Conservation (phyloP, 2,329 filamentous ascomycete genomes). For the Arthrocladium fulminans region DNA sequence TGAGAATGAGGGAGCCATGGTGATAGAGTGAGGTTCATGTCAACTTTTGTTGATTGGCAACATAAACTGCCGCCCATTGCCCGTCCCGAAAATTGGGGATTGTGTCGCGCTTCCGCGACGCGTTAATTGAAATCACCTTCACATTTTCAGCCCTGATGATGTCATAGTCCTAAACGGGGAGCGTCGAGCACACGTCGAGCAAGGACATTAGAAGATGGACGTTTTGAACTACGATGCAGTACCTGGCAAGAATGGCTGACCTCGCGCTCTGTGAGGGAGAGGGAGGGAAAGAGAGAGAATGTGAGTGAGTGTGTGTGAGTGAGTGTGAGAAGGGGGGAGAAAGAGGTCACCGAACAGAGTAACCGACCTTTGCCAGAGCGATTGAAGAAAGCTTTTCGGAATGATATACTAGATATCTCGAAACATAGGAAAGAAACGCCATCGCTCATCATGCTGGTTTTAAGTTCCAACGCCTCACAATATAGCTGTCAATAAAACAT, state of each 20-base stretch:
- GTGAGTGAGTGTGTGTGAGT: too few species aligned
- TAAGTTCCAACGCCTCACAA: neutral
- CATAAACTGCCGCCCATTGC: neutral
- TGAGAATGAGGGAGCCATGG: neutral
- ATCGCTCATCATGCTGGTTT: neutral
- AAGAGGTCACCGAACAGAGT: too few species aligned
- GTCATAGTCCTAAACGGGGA: neutral
- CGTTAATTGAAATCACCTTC: slow-evolving; percentile 1
- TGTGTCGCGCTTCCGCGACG: slow-evolving; percentile 1
- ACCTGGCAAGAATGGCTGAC: neutral
- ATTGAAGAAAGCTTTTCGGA: neutral
- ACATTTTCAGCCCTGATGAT: slow-evolving; percentile 1
- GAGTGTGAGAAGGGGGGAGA: too few species aligned
- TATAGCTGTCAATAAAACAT: neutral
- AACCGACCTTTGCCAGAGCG: too few species aligned
- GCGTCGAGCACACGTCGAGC: neutral
- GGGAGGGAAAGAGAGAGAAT: too few species aligned
- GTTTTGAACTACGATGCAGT: neutral
- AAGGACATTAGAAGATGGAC: neutral
- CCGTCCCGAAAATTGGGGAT: neutral
- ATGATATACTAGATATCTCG: neutral
- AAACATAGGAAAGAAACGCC: neutral
- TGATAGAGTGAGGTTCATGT: neutral
- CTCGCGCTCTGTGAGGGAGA: too few species aligned
- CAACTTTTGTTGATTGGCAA: neutral